Evolutionary conservation across 2,329 filamentous ascomycete species (phyloP), one percentile per base, ranked within the genome.

Genomic region (Pseudocercospora crystallina): DNA sequence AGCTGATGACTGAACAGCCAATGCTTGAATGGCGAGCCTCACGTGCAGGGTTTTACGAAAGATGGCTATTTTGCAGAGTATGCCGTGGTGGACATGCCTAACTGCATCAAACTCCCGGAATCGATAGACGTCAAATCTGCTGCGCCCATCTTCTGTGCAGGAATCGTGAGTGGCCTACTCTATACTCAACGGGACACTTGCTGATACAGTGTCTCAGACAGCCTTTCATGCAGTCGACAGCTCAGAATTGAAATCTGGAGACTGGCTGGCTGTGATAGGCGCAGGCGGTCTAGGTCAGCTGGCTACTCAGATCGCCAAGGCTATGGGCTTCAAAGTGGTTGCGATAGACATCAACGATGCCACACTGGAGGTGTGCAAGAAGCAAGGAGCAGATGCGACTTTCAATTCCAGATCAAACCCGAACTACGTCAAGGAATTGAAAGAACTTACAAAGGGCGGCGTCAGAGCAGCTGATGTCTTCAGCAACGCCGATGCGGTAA

Each of bases 11-110:
- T 5, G 8, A 17, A 5, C 38, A 26, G 20, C 7, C 43, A 42
- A 26, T 58, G 55, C 38, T 33, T 49, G 11, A 58, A 48, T n/a
- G 55, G 55, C 31, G 55, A 55, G 37, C 55, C 54, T 33, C 37
- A 47, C 15, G 34, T 58, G 14, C 55, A 53, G 38, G 55, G 55
- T 15, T 58, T 58, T 29, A 53, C 55, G 8, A 55, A 49, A 8
- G 55, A 58, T 45, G 55, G 55, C 26, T 58, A 55, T 46, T 58
- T 58, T 34, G 55, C 55, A 9, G 55, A 58, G 30, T 58, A 58
- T 36, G 55, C 55, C 5, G 45, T 58, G n/a, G 55, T 58, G 4
- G 55, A 58, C 30, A 31, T 50, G 7, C 52, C 36, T 20, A 58
- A 58, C 31, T 51, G 47, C 46, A 54, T 55, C 31, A 41, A 55